Conservation (phyloP, 495 filamentous ascomycete species). For the Rostrohypoxylon terebratum region DNA sequence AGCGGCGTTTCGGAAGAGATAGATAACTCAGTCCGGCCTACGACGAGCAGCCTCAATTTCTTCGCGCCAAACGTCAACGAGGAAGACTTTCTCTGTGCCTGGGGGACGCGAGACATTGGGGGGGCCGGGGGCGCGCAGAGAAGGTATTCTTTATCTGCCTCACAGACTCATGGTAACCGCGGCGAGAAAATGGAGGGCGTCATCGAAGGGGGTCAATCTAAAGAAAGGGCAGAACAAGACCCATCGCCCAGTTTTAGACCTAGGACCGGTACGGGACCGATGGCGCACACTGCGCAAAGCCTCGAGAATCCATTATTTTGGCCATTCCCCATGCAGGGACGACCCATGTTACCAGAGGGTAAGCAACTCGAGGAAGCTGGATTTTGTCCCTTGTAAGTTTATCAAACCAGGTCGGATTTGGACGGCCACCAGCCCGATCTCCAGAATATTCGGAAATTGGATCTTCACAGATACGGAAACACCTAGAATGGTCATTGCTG, state of each 20-base stretch:
- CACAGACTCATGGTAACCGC: conserved; percentile 17
- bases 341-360: conserved; percentile 61
- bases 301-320: conserved; percentile 64
- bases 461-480: background rate
- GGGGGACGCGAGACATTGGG: conserved; percentile 35
- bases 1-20: conserved; percentile 38
- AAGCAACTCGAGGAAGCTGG: conserved; percentile 59
- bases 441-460: background rate
- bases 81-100: conserved; percentile 55
- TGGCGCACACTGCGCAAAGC: conserved; percentile 25
- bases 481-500: background rate
- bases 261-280: background rate
- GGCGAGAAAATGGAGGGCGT: conserved; percentile 45
- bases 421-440: background rate
- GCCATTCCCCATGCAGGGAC: conserved; percentile 67
- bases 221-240: conserved; percentile 36
- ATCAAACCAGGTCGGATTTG: background rate
- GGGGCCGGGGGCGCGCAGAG: conserved; percentile 17
- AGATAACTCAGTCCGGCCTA: conserved; percentile 50
- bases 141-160: conserved; percentile 18
- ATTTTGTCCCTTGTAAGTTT: conserved; percentile 55
- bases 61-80: conserved; percentile 62
- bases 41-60: conserved; percentile 62
- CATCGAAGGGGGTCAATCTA: conserved; percentile 21
- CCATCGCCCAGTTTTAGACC: conserved; percentile 14